phyloP scores from a whole-genome alignment of 768 basidiomycete genomes.

The Trametes punicea region DNA sequence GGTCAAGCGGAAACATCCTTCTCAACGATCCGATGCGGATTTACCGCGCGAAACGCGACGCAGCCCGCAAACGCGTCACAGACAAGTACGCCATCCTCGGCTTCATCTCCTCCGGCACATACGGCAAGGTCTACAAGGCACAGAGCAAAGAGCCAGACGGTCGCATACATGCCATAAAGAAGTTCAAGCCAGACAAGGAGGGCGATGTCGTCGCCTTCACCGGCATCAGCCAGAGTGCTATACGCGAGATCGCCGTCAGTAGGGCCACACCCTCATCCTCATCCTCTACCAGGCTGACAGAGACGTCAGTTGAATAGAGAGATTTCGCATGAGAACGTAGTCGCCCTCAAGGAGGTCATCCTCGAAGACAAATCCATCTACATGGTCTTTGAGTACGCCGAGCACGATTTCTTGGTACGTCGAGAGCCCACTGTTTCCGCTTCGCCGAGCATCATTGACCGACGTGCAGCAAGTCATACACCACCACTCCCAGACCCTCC shows the following conservation, averaged over 20 bases:
- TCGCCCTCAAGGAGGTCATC: conserved; percentile 90
- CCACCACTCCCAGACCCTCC: conserved; percentile 90
- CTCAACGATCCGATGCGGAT: conserved; percentile 76
- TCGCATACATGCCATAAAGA: conserved; percentile 92
- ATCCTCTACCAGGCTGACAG: not conserved
- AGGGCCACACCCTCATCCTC: not conserved
- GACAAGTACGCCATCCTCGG: conserved; percentile 91
- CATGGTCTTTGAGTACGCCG: conserved; percentile 99
- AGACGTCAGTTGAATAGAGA: conserved; percentile 74
- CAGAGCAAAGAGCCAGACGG: conserved; percentile 68
- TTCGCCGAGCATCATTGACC: not conserved
- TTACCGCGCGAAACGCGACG: conserved; percentile 79
- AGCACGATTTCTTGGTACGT: conserved; percentile 93
- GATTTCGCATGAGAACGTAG: conserved; percentile 87
- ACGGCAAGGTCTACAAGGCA: conserved; percentile 98
- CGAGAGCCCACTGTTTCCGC: too few species aligned
- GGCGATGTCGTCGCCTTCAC: conserved; percentile 95
- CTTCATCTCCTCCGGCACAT: conserved; percentile 97
- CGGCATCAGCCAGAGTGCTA: conserved; percentile 96
- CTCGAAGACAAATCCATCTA: conserved; percentile 98
- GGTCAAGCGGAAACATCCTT: conserved; percentile 33
- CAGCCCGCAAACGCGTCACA: conserved; percentile 58
- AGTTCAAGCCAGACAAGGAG: conserved; percentile 99
- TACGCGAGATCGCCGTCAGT: conserved; percentile 91
- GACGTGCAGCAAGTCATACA: conserved; percentile 92